Conservation (phyloP, 108 stramenopile species). For the Nannochloropsis oceanica region DNA sequence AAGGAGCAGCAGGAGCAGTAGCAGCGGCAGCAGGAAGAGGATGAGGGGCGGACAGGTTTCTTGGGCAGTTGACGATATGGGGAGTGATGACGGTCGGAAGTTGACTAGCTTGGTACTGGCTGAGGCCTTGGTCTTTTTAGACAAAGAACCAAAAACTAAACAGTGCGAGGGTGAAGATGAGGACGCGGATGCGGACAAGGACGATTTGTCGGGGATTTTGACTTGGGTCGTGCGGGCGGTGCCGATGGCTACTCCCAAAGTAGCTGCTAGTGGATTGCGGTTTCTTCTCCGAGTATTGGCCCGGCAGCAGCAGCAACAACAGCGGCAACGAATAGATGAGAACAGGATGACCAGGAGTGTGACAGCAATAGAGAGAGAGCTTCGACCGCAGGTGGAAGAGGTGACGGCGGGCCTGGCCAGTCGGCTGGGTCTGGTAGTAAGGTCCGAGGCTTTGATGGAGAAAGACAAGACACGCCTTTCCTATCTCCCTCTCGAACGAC, state of each 20-base stretch:
- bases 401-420: not conserved
- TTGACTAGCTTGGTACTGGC: not conserved
- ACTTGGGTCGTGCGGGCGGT: not conserved
- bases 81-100: not conserved
- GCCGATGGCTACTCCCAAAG: not conserved
- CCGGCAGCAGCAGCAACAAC: not conserved
- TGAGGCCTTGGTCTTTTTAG: not conserved
- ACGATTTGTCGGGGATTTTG: not conserved
- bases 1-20: not conserved
- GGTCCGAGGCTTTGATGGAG: not conserved
- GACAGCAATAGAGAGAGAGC: not conserved
- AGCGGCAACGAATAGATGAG: not conserved
- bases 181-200: not conserved
- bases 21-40: too few species aligned
- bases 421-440: not conserved
- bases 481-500: not conserved
- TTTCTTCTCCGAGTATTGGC: not conserved
- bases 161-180: not conserved
- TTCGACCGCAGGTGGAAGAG: not conserved
- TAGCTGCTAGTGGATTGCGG: not conserved
- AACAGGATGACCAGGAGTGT: not conserved
- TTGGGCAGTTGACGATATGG: not conserved
- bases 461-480: not conserved
- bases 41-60: not conserved
- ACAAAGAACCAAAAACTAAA: not conserved